These are phyloP conservation scores for Scleroderma bovista DNA, from an alignment of 768 basidiomycete species.

Conservation along the genomic window DNA sequence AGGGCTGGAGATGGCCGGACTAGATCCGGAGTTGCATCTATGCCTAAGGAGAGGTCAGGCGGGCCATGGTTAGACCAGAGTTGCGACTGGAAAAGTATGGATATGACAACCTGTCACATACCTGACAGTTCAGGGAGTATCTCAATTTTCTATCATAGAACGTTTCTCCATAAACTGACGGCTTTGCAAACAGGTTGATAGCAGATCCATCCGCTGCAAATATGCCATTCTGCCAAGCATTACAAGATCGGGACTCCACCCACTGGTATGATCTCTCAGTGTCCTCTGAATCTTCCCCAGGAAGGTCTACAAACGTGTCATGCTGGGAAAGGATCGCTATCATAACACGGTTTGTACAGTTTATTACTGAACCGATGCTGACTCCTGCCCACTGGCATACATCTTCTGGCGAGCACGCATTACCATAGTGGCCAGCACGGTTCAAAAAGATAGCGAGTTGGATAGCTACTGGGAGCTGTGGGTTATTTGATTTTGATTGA, in stretches of 20 bases:
- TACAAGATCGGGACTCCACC: constrained; percentile 23
- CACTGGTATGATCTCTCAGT: constrained; percentile 34
- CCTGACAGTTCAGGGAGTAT: constrained; percentile 15
- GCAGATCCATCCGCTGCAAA: constrained; percentile 34
- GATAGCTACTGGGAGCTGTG: constrained; percentile 21
- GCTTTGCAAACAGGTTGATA: constrained; percentile 7
- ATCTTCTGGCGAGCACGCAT: constrained; percentile 7
- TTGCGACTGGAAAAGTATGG: no score
- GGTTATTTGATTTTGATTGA: constrained; percentile 6
- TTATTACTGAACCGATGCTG: constrained; percentile 10
- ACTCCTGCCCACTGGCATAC: constrained; percentile 10
- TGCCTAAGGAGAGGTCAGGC: no score
- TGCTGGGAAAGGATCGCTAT: constrained; percentile 10
- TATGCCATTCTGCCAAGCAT: constrained; percentile 32
- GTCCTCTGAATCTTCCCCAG: background rate
- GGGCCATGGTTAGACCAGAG: no score
- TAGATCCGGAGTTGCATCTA: no score
- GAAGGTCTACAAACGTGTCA: constrained; percentile 3
- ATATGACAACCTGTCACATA: no score
- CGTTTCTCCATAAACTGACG: background rate
- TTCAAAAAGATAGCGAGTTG: constrained; percentile 25
- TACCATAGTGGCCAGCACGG: constrained; percentile 5
- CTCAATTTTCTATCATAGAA: constrained; percentile 13
- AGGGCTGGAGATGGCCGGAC: no score
- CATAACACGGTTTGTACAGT: constrained; percentile 14